These are phyloP conservation scores for Colletotrichum sp. DNA, from an alignment of 2,329 filamentous ascomycete genomes.

Conservation along the genomic window DNA sequence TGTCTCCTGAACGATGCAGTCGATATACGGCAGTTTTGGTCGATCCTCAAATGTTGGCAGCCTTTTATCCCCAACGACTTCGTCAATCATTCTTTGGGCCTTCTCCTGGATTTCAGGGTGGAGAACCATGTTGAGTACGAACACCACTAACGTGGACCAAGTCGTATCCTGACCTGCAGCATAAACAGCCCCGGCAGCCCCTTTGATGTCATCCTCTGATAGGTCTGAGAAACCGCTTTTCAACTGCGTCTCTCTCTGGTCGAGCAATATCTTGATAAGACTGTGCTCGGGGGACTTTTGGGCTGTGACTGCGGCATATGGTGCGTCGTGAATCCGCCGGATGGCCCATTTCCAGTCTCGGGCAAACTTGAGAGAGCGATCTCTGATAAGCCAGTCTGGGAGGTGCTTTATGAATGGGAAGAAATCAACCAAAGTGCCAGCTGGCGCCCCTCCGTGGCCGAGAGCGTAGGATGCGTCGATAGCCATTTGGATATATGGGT, in stretches of 20 bases:
- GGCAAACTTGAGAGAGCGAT: constrained; percentile 33
- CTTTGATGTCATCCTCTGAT: constrained; percentile 48
- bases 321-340: constrained; percentile 46
- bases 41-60: constrained; percentile 53
- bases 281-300: neutral
- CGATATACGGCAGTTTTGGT: constrained; percentile 45
- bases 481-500: constrained; percentile 35
- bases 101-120: constrained; percentile 50
- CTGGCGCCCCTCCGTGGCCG: constrained; percentile 37
- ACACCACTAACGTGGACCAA: constrained; percentile 38
- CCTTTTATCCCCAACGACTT: constrained; percentile 45
- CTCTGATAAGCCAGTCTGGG: constrained; percentile 37
- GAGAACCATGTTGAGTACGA: constrained; percentile 13
- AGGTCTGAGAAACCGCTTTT: constrained; percentile 37
- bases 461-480: constrained; percentile 25
- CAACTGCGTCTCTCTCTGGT: constrained; percentile 26
- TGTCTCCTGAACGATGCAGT: constrained; percentile 53
- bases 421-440: constrained; percentile 49
- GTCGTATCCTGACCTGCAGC: constrained; percentile 53
- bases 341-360: constrained; percentile 36
- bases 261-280: constrained; percentile 29
- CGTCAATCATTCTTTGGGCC: constrained; percentile 48
- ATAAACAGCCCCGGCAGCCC: constrained; percentile 51
- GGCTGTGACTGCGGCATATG: constrained; percentile 33
- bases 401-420: constrained; percentile 49